Evolutionary conservation across 2,329 filamentous ascomycete species (phyloP), one percentile per base, ranked within the genome.

Genomic region (Sporothrix curviconia): DNA sequence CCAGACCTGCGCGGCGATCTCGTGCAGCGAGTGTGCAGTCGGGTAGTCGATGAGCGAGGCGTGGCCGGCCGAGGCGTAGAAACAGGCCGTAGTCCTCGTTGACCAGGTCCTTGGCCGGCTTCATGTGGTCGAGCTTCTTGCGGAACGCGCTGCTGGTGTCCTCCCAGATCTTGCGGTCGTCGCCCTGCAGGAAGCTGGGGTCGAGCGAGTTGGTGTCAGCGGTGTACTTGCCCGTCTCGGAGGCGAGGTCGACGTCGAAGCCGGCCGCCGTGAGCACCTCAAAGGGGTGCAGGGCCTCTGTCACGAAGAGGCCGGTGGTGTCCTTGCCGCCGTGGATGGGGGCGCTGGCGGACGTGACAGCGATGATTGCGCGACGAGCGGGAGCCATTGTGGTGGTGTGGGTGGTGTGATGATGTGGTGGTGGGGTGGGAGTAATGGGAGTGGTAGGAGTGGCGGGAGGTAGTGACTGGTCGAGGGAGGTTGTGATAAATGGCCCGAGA

Each of bases 41-140:
- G 76, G 74, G 61, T 77, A 78, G 62, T 78, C 75, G 53, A 77
- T 72, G 49, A 78, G 61, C 2, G 74, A 68, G 1, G 76, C 76
- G 57, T 78, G 75, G 15, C 74, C 74, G 1, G 73, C 74, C 4
- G 68, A 70, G 6, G 73, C 72, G 61, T 70, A 75, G n/a, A 66
- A 75, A 75, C n/a, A 74, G 57, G 34, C 73, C 73, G 59, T 71
- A 68, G 24, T 19, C 17, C n/a, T n/a, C 28, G 40, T 74, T 69
- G 15, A 76, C 1, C 63, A 57, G 1, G 75, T 69, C 58, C 71
- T 73, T 51, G 67, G 61, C n/a, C n/a, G n/a, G n/a, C n/a, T n/a
- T n/a, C 63, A 76, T 67, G 36, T 70, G 68, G 62, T 77, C 75
- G 9, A 78, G 66, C 64, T 77, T 76, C 52, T 68, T 66, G 55